phyloP scores from a whole-genome alignment of 345 rosid species.

The Lepidium africanum region DNA sequence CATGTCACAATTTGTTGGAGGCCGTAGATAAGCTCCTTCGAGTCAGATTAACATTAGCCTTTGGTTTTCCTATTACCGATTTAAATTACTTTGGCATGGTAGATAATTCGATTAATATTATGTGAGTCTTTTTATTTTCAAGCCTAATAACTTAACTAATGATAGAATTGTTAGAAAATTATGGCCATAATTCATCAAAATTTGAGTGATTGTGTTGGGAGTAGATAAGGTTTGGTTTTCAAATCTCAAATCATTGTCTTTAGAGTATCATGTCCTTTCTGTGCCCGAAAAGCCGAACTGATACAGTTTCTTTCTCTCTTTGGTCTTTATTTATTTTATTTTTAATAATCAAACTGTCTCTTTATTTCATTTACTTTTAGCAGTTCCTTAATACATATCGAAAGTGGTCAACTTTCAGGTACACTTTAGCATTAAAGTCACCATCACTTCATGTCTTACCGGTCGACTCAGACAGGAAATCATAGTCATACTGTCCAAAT shows the following conservation, averaged over 20 bases:
- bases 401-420: slow-evolving; percentile 1
- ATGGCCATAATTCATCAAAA: not conserved
- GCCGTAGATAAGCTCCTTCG: too few relatives aligned
- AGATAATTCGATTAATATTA: not conserved
- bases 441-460: slow-evolving; percentile 1
- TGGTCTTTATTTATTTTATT: too few relatives aligned
- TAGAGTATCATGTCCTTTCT: slow-evolving; percentile 9
- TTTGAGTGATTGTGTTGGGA: not conserved
- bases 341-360: too few relatives aligned
- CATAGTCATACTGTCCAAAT: not conserved
- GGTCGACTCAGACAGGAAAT: not conserved
- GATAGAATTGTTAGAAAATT: not conserved
- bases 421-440: not conserved
- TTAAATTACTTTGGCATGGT: not conserved
- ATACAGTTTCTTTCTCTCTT: not conserved
- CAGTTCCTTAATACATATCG: not conserved
- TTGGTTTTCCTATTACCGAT: too few relatives aligned
- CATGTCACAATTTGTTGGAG: too few relatives aligned
- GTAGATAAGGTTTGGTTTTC: slow-evolving; percentile 9
- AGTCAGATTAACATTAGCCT: too few relatives aligned
- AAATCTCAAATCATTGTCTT: slow-evolving; percentile 1
- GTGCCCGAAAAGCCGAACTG: slow-evolving; percentile 18
- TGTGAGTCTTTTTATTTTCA: not conserved
- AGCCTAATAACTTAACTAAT: not conserved
- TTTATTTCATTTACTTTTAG: too few relatives aligned